A percentile compares a stretch with the other conserved stretches of the same genome.
Evolutionary conservation across 192 early-diverging fungal genomes (phyloP).

Genomic region (Linnemannia exigua): DNA sequence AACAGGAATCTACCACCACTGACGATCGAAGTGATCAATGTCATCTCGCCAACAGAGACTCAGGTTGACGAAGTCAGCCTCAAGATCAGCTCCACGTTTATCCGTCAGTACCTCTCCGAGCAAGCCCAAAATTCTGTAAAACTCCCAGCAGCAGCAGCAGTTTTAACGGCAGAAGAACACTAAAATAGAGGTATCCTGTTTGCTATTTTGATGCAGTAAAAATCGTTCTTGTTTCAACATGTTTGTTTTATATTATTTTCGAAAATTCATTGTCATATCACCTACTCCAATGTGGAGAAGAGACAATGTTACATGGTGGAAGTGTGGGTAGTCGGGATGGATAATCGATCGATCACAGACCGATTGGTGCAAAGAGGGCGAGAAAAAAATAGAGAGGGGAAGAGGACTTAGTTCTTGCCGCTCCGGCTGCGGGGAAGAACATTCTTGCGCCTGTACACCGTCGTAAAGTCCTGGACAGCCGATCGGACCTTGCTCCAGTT

Average conservation of each 20-base stretch:
- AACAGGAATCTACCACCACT: constrained; percentile 68
- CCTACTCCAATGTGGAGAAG: background rate
- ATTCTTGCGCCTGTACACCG: constrained; percentile 68
- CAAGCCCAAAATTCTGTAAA: background rate
- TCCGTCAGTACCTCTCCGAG: constrained; percentile 70
- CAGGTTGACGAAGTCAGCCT: constrained; percentile 57
- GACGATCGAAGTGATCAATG: constrained; percentile 80
- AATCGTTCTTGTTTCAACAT: background rate
- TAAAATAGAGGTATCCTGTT: background rate
- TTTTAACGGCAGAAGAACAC: background rate
- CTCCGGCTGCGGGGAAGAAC: constrained; percentile 34
- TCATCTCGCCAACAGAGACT: constrained; percentile 63
- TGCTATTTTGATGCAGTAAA: background rate
- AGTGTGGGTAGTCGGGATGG: background rate
- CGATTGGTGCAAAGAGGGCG: too few species aligned
- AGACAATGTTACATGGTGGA: background rate
- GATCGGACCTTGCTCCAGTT: constrained; percentile 67
- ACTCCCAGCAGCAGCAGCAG: background rate
- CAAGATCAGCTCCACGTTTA: constrained; percentile 87
- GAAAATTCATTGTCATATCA: background rate
- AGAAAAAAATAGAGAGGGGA: too few species aligned
- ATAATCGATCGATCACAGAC: too few species aligned
- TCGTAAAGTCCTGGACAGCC: constrained; percentile 71
- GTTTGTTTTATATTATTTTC: background rate
- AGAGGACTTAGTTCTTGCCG: constrained; percentile 27